Evolutionary conservation across 306 rosid species (phyloP), one percentile per base, ranked within the genome.

Genomic region (Malus sieversii): DNA sequence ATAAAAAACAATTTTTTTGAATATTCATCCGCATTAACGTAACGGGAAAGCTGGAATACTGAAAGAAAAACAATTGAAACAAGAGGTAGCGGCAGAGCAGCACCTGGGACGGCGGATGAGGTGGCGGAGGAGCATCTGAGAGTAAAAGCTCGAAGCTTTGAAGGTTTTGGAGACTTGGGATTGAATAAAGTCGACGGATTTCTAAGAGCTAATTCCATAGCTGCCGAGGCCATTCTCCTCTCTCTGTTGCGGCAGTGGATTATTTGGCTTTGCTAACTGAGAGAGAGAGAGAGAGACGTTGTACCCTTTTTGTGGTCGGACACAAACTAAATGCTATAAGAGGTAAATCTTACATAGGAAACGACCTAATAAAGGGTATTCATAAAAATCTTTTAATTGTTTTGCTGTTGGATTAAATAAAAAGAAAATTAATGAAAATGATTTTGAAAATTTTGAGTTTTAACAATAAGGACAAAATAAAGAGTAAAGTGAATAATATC

Each of bases 81-180:
- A 13, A 60, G 27, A 12, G 3, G 38, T 38, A 42, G 35, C 53
- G 23, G 51, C 18, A 46, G 9, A 42, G 51, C 23, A 60, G 5
- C 25, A 81, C 84, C 85, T 2, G 76, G 10, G 78, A 68, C 35
- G 22, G 75, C 30, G 16, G 46, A 18, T 3, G 70, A 35, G n/a
- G 22, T 6, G 53, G 44, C 70, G 60, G 82, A 57, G 75, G 78
- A 77, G 78, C 85, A 82, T 61, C 75, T 64, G 62, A 77, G 48
- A 73, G 63, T 72, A 51, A 82, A 77, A 60, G 69, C 68, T 58
- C 68, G 60, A 7, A 48, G 30, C 62, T 63, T 73, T 29, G 64
- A 62, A 67, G 78, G 38, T 52, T 20, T 72, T 18, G 57, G 57
- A 53, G 48, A 5, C 44, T 77, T 77, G 19, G 61, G 51, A 38